Evolutionary conservation across 2,329 filamentous ascomycete genomes (phyloP).

Genomic region (Didymella pomorum): DNA sequence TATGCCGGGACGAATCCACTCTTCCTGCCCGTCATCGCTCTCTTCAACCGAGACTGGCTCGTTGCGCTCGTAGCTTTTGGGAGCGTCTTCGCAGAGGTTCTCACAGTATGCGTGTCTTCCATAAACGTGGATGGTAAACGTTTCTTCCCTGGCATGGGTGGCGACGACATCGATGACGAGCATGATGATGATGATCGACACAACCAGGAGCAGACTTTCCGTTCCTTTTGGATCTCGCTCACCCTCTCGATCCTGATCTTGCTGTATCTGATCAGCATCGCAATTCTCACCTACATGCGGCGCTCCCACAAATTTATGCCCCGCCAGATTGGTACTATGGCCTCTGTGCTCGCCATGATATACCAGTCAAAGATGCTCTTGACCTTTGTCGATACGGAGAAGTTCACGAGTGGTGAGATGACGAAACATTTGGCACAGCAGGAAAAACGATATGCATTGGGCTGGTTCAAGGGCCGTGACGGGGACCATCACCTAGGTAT

Average conservation of each 20-base stretch:
- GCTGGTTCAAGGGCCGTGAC: slow-evolving; percentile 79
- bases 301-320: slow-evolving; percentile 76
- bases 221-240: slow-evolving; percentile 73
- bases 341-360: slow-evolving; percentile 77
- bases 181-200: slow-evolving; percentile 31
- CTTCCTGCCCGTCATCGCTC: slow-evolving; percentile 68
- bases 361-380: slow-evolving; percentile 80
- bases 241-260: slow-evolving; percentile 69
- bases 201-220: slow-evolving; percentile 55
- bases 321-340: slow-evolving; percentile 80
- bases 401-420: slow-evolving; percentile 69
- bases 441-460: slow-evolving; percentile 76
- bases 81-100: slow-evolving; percentile 74
- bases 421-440: slow-evolving; percentile 64
- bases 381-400: slow-evolving; percentile 76
- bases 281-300: slow-evolving; percentile 66
- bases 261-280: slow-evolving; percentile 68
- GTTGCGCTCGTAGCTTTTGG: slow-evolving; percentile 75
- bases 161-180: slow-evolving; percentile 22
- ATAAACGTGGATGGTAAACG: slow-evolving; percentile 71
- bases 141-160: slow-evolving; percentile 57
- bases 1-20: slow-evolving; percentile 76
- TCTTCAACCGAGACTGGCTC: slow-evolving; percentile 70
- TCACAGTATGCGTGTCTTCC: slow-evolving; percentile 73
- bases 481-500: slow-evolving; percentile 78